These are phyloP conservation scores for Aspergillus neotritici DNA, from an alignment of 2,329 filamentous ascomycete species.

Conservation along the genomic window DNA sequence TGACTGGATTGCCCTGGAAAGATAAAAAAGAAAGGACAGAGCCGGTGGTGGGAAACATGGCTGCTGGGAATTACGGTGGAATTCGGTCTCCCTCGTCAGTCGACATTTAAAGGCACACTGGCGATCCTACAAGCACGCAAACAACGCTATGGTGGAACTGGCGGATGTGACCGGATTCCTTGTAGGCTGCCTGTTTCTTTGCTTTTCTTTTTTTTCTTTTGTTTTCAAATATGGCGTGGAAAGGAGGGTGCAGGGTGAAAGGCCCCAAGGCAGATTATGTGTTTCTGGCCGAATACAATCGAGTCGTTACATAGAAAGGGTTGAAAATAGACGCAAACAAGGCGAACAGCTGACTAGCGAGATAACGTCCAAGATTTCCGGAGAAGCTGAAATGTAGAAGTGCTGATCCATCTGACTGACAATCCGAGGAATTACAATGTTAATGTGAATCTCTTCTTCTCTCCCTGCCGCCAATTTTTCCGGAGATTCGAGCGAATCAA, in stretches of 20 bases:
- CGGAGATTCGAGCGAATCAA: slow-evolving; percentile 36
- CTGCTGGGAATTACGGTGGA: too few relatives aligned
- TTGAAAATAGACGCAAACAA: slow-evolving; percentile 31
- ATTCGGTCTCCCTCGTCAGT: too few relatives aligned
- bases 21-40: too few relatives aligned
- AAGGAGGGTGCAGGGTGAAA: slow-evolving; percentile 9
- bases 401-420: slow-evolving; percentile 37
- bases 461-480: slow-evolving; percentile 40
- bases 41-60: too few relatives aligned
- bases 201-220: too few relatives aligned
- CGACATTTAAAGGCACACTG: slow-evolving; percentile 2
- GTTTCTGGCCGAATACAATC: slow-evolving; percentile 34
- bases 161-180: slow-evolving; percentile 13
- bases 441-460: slow-evolving; percentile 29
- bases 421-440: slow-evolving; percentile 44
- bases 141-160: slow-evolving; percentile 17
- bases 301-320: slow-evolving; percentile 40
- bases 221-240: slow-evolving; percentile 2
- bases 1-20: too few relatives aligned
- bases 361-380: slow-evolving; percentile 35
- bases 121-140: slow-evolving; percentile 20
- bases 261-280: slow-evolving; percentile 14
- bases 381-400: slow-evolving; percentile 32
- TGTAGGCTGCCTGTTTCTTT: slow-evolving; percentile 8
- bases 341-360: slow-evolving; percentile 39